These are phyloP conservation scores for Helianthus tuberosus DNA, from an alignment of 129 eudicot species.

Conservation along the genomic window DNA sequence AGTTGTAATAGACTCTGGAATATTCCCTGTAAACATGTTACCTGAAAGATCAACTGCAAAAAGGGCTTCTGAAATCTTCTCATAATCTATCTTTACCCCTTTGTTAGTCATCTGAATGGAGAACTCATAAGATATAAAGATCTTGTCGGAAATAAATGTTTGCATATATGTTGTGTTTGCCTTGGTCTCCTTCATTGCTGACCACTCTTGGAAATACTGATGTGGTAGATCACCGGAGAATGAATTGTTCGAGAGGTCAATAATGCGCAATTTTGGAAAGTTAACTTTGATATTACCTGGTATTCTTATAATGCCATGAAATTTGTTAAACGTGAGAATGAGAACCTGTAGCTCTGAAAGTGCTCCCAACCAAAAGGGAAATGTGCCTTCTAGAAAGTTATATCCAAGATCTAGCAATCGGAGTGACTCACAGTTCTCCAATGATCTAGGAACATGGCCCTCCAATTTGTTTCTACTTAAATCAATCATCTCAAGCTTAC, in stretches of 20 bases:
- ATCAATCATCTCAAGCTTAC: slow-evolving; percentile 7
- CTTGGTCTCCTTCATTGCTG: slow-evolving; percentile 25
- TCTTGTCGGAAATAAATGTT: not conserved
- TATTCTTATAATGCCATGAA: slow-evolving; percentile 2
- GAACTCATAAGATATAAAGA: not conserved
- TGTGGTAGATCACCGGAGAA: slow-evolving; percentile 30
- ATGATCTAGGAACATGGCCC: slow-evolving; percentile 11
- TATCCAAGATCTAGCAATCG: slow-evolving; percentile 1
- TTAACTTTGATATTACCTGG: no score
- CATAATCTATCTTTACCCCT: slow-evolving; percentile 18
- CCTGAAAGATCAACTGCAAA: slow-evolving; percentile 37
- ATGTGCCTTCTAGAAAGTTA: slow-evolving; percentile 6
- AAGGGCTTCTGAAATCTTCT: slow-evolving; percentile 18
- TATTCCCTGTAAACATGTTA: slow-evolving; percentile 36
- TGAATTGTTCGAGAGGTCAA: slow-evolving; percentile 39
- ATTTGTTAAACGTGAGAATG: slow-evolving; percentile 11
- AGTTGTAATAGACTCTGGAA: slow-evolving; percentile 28
- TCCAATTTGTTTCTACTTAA: slow-evolving; percentile 15
- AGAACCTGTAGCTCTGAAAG: slow-evolving; percentile 17
- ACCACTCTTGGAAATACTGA: slow-evolving; percentile 3
- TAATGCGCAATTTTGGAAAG: slow-evolving; percentile 23
- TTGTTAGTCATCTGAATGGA: slow-evolving; percentile 10
- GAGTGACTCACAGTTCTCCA: not conserved
- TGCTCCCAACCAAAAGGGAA: slow-evolving; percentile 25
- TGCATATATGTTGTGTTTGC: not conserved